Base-by-base conservation (phyloP, 306 rosid genomes). In the Pterocarpus macrocarpus region DNA sequence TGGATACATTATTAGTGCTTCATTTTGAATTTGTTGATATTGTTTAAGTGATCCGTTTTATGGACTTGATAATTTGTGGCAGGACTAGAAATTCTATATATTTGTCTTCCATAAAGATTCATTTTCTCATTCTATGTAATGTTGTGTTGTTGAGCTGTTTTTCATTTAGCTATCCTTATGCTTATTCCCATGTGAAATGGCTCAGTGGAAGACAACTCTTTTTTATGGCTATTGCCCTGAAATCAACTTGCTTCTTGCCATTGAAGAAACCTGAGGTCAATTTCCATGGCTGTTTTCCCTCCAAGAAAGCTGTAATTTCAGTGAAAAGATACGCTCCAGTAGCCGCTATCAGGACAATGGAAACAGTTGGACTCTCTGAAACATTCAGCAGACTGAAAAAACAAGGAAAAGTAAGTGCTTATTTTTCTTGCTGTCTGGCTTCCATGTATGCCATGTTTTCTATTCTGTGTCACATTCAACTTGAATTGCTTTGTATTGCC, bases 341-440 rank as follows among this genome's bases (percentile, higher is more conserved):
- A 90, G 91, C 96, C 36, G 87, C 97, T 75, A 81, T 84, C 80
- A 80, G 84, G 67, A 65, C 88, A 69, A 59, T 74, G 82, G 65
- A 86, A 57, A 16, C 91, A 35, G 85, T 88, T 34, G 91, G 97
- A 34, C 89, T 95, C 69, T 86, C 98, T 35, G 88, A 89, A 81
- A 95, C 98, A 6, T 95, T 95, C 87, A 75, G 50, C 59, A 91
- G 84, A 57, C 56, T 95, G 78, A 95, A 77, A 56, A 74, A 82
- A 64, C 82, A 89, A 50, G 94, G 96, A 69, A 91, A 90, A 88
- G 99, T 93, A 56, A 75, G 84, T 30, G 28, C 68, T 43, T 73
- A 11, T n/a, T 65, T 66, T 47, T 68, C 47, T 69, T 67, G 41
- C 59, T 44, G 11, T 5, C 8, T 43, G 28, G 28, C 28, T 47